phyloP scores from a whole-genome alignment of 1,284 basidiomycete genomes.

The Pseudozyma sp. region DNA sequence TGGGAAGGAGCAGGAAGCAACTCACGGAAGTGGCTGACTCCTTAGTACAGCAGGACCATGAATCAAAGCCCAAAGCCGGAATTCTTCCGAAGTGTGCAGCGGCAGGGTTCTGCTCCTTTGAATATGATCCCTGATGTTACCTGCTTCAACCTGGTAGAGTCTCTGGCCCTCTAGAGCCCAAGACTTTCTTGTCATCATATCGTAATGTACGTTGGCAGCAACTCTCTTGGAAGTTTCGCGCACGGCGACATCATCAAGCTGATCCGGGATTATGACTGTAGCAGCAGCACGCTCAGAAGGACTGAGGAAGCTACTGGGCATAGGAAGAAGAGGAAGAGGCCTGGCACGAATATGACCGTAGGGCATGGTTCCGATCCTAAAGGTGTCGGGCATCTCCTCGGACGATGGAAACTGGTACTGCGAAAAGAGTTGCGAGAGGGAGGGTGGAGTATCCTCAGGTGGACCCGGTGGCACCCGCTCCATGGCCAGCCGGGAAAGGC shows the following conservation, averaged over 20 bases:
- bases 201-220: not conserved
- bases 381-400: not conserved
- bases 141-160: conserved; percentile 11
- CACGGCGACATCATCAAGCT: not conserved
- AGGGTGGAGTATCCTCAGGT: not conserved
- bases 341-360: conserved; percentile 1
- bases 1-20: not conserved
- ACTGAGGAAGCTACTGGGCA: not conserved
- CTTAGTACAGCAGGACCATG: not conserved
- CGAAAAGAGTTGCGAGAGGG: not conserved
- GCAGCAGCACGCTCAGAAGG: not conserved
- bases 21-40: not conserved
- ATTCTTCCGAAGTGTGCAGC: conserved; percentile 24
- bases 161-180: conserved; percentile 5
- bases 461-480: too few relatives aligned
- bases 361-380: not conserved
- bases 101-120: not conserved
- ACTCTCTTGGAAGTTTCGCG: not conserved
- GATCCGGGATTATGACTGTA: not conserved
- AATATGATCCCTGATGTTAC: conserved; percentile 6
- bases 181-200: not conserved
- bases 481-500: too few relatives aligned
- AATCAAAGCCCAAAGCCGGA: conserved; percentile 1
- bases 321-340: not conserved
- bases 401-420: not conserved